These are phyloP conservation scores for Wickerhamomyces sydowiorum DNA, from an alignment of 805 yeast species.

Conservation along the genomic window DNA sequence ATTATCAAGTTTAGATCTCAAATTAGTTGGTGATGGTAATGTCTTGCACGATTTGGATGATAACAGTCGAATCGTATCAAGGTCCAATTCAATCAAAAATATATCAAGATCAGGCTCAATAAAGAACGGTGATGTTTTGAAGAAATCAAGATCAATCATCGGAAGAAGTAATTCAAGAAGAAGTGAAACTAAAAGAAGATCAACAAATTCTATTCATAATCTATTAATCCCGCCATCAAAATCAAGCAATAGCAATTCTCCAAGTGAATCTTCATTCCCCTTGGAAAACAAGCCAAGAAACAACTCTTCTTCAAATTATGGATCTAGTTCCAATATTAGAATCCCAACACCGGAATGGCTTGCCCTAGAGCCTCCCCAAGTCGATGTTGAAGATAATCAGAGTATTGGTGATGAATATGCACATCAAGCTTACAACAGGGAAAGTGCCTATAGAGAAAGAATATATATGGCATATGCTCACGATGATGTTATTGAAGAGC, in stretches of 20 bases:
- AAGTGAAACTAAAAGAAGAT: no score
- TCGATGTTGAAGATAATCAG: background rate
- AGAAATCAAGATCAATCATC: background rate
- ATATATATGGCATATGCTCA: background rate
- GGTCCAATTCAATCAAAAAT: background rate
- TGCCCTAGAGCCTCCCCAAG: background rate
- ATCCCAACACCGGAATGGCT: background rate
- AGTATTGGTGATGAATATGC: background rate
- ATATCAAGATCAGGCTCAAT: background rate
- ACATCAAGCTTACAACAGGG: background rate
- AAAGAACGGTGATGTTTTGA: background rate
- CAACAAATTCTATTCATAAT: background rate
- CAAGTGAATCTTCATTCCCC: background rate
- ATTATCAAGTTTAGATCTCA: slow-evolving; percentile 14
- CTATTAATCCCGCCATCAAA: background rate
- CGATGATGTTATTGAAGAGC: no score
- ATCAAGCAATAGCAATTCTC: background rate
- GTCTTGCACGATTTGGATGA: slow-evolving; percentile 12
- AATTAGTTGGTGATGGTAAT: slow-evolving; percentile 3
- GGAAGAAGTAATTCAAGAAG: background rate
- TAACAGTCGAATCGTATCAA: slow-evolving; percentile 2
- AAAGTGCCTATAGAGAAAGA: background rate
- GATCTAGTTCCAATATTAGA: background rate
- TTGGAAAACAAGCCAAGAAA: background rate
- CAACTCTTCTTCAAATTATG: background rate